Evolutionary conservation across 495 filamentous ascomycete species (phyloP).

Genomic region (Penicillium desertorum): DNA sequence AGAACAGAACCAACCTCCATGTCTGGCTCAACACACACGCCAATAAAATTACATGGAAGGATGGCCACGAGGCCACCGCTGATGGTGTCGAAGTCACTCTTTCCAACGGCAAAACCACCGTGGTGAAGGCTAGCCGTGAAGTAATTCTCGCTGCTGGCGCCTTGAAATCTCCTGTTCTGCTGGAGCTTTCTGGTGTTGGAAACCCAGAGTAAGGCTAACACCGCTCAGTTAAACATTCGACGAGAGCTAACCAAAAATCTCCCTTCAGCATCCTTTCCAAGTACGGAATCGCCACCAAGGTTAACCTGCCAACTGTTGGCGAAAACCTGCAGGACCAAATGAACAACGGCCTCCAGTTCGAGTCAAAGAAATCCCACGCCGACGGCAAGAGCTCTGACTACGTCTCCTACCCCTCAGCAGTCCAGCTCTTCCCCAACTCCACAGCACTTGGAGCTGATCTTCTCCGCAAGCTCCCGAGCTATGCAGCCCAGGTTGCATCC

Average conservation of each 20-base stretch:
- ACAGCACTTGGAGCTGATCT: conserved; percentile 19
- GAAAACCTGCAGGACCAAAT: conserved; percentile 30
- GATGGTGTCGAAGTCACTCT: conserved; percentile 25
- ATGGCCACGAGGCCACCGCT: conserved; percentile 12
- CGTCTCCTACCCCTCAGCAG: conserved; percentile 22
- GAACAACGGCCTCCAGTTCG: conserved; percentile 24
- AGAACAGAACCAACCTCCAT: conserved; percentile 24
- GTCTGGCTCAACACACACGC: conserved; percentile 26
- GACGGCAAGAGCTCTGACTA: conserved; percentile 17
- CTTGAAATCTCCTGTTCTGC: conserved; percentile 20
- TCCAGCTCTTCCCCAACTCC: conserved; percentile 21
- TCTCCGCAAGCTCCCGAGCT: conserved; percentile 20
- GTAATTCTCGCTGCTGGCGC: conserved; percentile 24
- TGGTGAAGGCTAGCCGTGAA: conserved; percentile 23
- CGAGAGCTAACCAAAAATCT: not conserved
- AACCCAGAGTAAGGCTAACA: conserved; percentile 21
- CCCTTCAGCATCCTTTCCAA: conserved; percentile 19
- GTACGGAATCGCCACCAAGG: conserved; percentile 20
- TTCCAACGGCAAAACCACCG: conserved; percentile 19
- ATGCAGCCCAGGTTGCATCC: conserved; percentile 21
- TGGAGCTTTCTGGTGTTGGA: conserved; percentile 24
- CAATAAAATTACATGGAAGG: conserved; percentile 27
- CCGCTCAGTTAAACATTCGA: not conserved
- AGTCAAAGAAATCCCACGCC: conserved; percentile 12
- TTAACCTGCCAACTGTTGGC: conserved; percentile 24